Percentiles rank a stretch among this genome's conserved stretches.
These are phyloP conservation scores for Jaltomata sinuosa DNA, from an alignment of 257 asterid genomes.

Conservation along the genomic window DNA sequence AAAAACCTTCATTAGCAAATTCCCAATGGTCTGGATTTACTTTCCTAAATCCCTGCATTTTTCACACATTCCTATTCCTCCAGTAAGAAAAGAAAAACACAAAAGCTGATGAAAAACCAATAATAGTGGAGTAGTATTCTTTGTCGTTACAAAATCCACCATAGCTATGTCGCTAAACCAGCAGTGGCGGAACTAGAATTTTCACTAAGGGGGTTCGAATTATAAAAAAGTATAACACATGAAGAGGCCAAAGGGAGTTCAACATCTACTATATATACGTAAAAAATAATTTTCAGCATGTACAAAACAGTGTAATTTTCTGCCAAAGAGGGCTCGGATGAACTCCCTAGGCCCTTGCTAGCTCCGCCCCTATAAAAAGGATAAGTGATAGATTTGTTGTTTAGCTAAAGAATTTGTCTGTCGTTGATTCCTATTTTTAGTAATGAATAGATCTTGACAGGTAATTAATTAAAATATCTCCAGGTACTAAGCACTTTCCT, in stretches of 20 bases:
- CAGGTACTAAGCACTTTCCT: not conserved
- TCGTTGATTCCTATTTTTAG: not conserved
- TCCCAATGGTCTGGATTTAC: slow-evolving; percentile 45
- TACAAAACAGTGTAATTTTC: no score
- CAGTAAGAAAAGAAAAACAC: not conserved
- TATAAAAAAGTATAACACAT: no score
- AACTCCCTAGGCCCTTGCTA: no score
- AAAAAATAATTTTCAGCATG: no score
- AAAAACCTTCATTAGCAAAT: slow-evolving; percentile 42
- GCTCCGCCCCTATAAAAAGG: no score
- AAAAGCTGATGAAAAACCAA: not conserved
- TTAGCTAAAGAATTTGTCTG: not conserved
- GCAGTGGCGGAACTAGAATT: no score
- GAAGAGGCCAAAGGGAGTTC: no score
- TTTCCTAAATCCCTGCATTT: slow-evolving; percentile 43
- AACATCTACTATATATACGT: no score
- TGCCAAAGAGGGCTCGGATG: no score
- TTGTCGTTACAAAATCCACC: no score
- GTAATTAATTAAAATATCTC: not conserved
- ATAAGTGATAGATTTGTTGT: not conserved
- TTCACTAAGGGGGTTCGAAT: no score
- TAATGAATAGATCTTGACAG: not conserved
- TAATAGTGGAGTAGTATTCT: not conserved
- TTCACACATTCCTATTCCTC: slow-evolving; percentile 1
- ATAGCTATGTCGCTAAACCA: no score